phyloP scores from a whole-genome alignment of 2,329 filamentous ascomycete genomes.

The Microcera coccophila region DNA sequence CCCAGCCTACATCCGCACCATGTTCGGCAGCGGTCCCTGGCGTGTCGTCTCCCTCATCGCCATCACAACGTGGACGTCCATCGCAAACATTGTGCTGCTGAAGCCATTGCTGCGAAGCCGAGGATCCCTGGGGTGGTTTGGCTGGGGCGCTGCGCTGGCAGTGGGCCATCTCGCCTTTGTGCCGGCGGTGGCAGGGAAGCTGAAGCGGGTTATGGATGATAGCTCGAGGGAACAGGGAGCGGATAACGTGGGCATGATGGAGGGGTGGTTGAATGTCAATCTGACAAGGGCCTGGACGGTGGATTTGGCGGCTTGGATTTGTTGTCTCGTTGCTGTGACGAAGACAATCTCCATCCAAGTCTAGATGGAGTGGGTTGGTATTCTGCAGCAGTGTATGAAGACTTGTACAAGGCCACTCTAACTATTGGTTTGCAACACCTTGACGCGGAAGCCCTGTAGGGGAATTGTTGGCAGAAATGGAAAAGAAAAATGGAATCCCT shows the following conservation, averaged over 20 bases:
- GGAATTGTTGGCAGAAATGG: too few relatives aligned
- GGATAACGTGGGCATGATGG: slow-evolving; percentile 29
- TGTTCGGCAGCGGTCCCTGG: slow-evolving; percentile 37
- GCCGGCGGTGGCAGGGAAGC: slow-evolving; percentile 31
- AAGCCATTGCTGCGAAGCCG: slow-evolving; percentile 20
- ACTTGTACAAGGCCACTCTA: too few relatives aligned
- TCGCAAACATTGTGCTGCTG: slow-evolving; percentile 25
- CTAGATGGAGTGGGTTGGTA: too few relatives aligned
- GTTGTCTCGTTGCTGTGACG: slow-evolving; percentile 29
- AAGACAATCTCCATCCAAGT: too few relatives aligned
- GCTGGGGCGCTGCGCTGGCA: slow-evolving; percentile 29
- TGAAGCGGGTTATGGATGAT: slow-evolving; percentile 30
- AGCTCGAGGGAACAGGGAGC: slow-evolving; percentile 15
- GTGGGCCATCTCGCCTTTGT: slow-evolving; percentile 32
- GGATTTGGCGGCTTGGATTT: slow-evolving; percentile 34
- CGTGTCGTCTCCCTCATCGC: slow-evolving; percentile 34
- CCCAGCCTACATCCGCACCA: slow-evolving; percentile 40
- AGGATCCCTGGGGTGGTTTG: slow-evolving; percentile 32
- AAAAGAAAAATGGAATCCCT: too few relatives aligned
- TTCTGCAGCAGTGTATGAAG: too few relatives aligned
- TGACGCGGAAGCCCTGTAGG: too few relatives aligned
- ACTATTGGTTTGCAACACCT: too few relatives aligned
- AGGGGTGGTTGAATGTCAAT: slow-evolving; percentile 32
- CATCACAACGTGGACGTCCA: slow-evolving; percentile 31
- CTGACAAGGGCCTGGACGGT: slow-evolving; percentile 30